Evolutionary conservation across 75 land plant species (phyloP).

Genomic region (Cunninghamia lanceolata): DNA sequence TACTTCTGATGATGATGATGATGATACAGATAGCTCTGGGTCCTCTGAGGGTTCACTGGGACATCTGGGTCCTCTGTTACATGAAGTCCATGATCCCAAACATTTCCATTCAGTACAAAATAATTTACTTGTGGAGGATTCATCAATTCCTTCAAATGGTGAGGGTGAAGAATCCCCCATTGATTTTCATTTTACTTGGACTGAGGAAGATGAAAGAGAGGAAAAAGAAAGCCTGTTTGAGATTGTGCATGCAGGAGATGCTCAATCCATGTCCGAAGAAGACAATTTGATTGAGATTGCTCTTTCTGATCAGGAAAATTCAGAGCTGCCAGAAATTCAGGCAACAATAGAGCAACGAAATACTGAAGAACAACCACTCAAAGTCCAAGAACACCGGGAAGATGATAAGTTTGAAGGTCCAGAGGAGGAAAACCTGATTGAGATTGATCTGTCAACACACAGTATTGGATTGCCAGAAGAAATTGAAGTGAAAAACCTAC

Average conservation of each 20-base stretch:
- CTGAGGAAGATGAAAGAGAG: slow-evolving; percentile 7
- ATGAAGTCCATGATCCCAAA: background rate
- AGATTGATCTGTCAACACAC: background rate
- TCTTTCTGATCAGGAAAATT: slow-evolving; percentile 1
- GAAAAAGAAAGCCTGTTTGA: slow-evolving; percentile 2
- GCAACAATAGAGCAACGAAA: background rate
- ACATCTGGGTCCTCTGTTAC: background rate
- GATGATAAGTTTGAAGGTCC: background rate
- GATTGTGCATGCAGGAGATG: slow-evolving; percentile 8
- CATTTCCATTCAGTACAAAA: background rate
- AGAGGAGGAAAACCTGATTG: slow-evolving; percentile 4
- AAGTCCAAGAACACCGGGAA: background rate
- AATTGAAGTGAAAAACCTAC: background rate
- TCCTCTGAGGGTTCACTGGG: slow-evolving; percentile 7
- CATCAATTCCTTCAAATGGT: background rate
- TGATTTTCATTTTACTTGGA: background rate
- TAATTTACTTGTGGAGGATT: background rate
- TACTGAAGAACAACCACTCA: background rate
- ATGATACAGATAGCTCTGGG: slow-evolving; percentile 1
- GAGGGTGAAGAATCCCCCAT: background rate
- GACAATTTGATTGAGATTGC: slow-evolving; percentile 7
- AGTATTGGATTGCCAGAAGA: background rate
- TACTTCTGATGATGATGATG: slow-evolving; percentile 1
- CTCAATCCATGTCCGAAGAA: background rate
- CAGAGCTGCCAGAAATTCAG: background rate